Percentiles rank a stretch among this genome's conserved stretches.
These are phyloP conservation scores for Trypanosoma theileri DNA, from an alignment of 208 protist genomes.

Conservation along the genomic window DNA sequence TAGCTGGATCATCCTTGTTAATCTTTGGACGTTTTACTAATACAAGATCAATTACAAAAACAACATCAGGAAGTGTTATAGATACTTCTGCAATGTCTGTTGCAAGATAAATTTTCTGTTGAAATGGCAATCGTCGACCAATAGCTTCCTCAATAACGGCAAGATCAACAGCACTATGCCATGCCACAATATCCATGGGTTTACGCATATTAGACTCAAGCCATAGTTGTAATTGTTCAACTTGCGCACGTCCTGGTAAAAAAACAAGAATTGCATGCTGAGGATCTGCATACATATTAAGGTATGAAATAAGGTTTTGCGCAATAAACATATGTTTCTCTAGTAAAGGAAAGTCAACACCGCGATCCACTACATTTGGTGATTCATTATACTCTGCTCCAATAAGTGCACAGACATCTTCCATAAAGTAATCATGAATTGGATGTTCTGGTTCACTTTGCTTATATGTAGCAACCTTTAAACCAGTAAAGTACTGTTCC, in stretches of 20 bases:
- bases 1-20: conserved; percentile 30
- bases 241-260: conserved; percentile 87
- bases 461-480: conserved; percentile 47
- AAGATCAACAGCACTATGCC: conserved; percentile 82
- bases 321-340: conserved; percentile 71
- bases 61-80: conserved; percentile 95
- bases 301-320: conserved; percentile 58
- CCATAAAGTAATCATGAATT: conserved; percentile 87
- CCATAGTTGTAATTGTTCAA: conserved; percentile 56
- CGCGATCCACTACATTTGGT: conserved; percentile 15
- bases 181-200: conserved; percentile 87
- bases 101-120: conserved; percentile 93
- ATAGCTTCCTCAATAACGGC: conserved; percentile 86
- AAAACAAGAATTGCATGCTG: conserved; percentile 81
- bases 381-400: conserved; percentile 25
- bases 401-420: conserved; percentile 54
- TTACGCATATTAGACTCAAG: conserved; percentile 74
- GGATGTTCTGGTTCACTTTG: conserved; percentile 51
- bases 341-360: conserved; percentile 26
- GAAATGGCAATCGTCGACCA: conserved; percentile 46
- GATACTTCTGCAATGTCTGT: conserved; percentile 98
- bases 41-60: conserved; percentile 95
- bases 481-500: conserved; percentile 66
- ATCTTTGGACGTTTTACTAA: conserved; percentile 83
- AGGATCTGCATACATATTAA: conserved; percentile 60